phyloP scores from a whole-genome alignment of 495 filamentous ascomycete genomes.

The Chaetomium tenue region DNA sequence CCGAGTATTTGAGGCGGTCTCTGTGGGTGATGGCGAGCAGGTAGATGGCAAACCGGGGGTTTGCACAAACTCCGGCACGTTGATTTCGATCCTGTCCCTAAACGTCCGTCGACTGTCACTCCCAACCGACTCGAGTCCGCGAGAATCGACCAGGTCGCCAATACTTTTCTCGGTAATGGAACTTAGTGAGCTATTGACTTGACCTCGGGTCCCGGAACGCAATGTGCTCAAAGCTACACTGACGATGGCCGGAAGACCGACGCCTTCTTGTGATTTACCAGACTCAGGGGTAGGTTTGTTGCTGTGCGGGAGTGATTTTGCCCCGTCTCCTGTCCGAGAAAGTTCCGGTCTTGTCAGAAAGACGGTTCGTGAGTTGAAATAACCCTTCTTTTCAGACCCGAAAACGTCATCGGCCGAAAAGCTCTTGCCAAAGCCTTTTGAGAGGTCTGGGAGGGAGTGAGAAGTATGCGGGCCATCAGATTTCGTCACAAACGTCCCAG shows the following conservation, averaged over 20 bases:
- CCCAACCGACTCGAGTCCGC: constrained; percentile 18
- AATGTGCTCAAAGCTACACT: background rate
- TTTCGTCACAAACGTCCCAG: constrained; percentile 39
- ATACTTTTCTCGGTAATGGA: constrained; percentile 31
- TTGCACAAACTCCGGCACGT: constrained; percentile 39
- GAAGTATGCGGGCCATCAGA: background rate
- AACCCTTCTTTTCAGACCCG: constrained; percentile 17
- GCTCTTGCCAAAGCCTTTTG: constrained; percentile 26
- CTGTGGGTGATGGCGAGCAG: background rate
- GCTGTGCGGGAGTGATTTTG: constrained; percentile 15
- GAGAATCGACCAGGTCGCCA: constrained; percentile 16
- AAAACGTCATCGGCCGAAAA: constrained; percentile 22
- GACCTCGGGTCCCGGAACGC: background rate
- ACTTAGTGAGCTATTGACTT: constrained; percentile 22
- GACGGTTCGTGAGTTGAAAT: constrained; percentile 18
- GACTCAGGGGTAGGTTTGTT: background rate
- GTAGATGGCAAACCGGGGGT: constrained; percentile 38
- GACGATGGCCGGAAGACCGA: background rate
- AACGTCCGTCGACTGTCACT: constrained; percentile 25
- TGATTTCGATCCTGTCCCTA: constrained; percentile 33
- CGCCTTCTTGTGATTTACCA: background rate
- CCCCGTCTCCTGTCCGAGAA: constrained; percentile 5
- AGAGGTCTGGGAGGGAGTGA: constrained; percentile 24
- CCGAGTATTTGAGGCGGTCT: background rate
- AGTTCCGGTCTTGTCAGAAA: constrained; percentile 15